Evolutionary conservation across 2,329 filamentous ascomycete genomes (phyloP), one percentile per base, ranked within the genome.

Genomic region (Fonsecaea multimorphosa): DNA sequence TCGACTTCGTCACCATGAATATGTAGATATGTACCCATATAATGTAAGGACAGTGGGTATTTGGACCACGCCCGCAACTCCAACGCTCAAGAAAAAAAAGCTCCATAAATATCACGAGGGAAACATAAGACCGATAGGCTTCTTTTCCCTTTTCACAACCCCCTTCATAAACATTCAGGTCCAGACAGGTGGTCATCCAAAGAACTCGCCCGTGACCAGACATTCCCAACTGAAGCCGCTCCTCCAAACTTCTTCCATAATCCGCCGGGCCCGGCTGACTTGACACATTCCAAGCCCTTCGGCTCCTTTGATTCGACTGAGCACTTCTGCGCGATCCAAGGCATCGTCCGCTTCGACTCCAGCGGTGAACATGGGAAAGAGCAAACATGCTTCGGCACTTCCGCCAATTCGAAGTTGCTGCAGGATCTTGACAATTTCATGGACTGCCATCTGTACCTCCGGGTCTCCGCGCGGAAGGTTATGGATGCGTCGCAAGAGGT

Each of bases 321-420:
- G 79, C 40, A 94, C 86, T 72, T 86, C 82, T 27, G 79, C 78
- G 57, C 87, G 82, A 71, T 89, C 85, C 2, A 77, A 77, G 36
- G 80, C 73, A 56, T 87, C 84, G 62, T 79, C 79, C 0, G 88
- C 87, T 75, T 95, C 90, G 70, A 91, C 93, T 0, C 91, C 92
- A 0, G 91, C 91, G 0, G 90, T 91, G 76, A 95, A 95, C 78
- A 95, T 87, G 0, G 92, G 91, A 70, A 95, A 93, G 44, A 95
- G 76, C 19, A 91, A 79, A 72, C 90, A 92, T 8, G 87, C 88
- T 76, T 94, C 91, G 0, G 91, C 90, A 16, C 87, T 87, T 32
- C 88, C 88, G 5, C 90, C 89, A 12, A 83, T 79, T 12, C 86
- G 80, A 56, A 95, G 86, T 40, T 51, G 44, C 24, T 81, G 81